Evolutionary conservation across 441 rosid species (phyloP), one percentile per base, ranked within the genome.

Genomic region (Jatropha podagrica): DNA sequence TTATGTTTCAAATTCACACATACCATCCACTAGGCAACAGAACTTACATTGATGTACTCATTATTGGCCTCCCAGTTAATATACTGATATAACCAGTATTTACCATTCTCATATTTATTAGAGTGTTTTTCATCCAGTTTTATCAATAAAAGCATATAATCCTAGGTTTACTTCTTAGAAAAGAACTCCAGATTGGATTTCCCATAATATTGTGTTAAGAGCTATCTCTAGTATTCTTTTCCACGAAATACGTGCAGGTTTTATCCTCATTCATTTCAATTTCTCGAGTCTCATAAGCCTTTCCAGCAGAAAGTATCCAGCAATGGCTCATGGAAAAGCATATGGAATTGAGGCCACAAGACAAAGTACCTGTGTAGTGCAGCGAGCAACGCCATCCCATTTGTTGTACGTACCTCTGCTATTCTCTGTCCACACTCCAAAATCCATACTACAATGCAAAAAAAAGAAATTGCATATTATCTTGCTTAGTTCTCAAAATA

Each of bases 381-480:
- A 80, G 69, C 98, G 88, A 78, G 92, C 98, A 82, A 91, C 88
- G 0, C 95, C 95, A 73, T 91, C 98, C 93, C 98, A 88, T 59
- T 93, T 91, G 85, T 93, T 91, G 87, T 91, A 93, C 9, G 86
- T 82, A 72, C 87, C 81, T 82, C 98, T 86, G 85, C 97, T 91
- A 81, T 88, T 89, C 75, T 93, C 98, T 13, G 97, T 86, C 97
- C 98, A 93, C 41, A 83, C 81, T 73, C 98, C 98, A 78, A 90
- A 89, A 82, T 91, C 98, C 98, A 93, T 92, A 67, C 97, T 92
- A 79, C 78, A 83, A 5, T 14, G 18, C 41, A 40, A 37, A 75
- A 14, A 14, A 23, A 20, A 52, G 44, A 82, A 32, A 72, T 42
- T 71, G 48, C 40, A 69, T 76, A 72, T 69, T 17, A 74, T 58